Evolutionary conservation across 768 basidiomycete species (phyloP).

Genomic region (Mycena leptocephala): DNA sequence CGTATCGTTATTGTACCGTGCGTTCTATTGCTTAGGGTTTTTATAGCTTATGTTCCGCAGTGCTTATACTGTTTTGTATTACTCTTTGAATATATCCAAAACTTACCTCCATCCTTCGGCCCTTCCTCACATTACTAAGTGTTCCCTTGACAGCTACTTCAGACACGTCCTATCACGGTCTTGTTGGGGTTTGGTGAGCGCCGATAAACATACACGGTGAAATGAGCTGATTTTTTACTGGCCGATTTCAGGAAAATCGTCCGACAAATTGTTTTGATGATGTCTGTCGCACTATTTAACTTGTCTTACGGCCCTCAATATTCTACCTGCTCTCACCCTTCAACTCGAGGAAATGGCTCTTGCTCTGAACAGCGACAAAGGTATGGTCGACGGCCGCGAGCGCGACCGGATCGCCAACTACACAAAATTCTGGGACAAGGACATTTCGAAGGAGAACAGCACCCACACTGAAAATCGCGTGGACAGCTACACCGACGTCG

Average conservation of each 20-base stretch:
- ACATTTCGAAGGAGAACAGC: conserved; percentile 77
- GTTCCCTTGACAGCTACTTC: too few species aligned
- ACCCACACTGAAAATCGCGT: conserved; percentile 82
- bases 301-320: neutral
- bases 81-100: neutral
- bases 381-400: conserved; percentile 35
- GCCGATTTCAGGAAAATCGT: too few species aligned
- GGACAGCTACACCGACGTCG: conserved; percentile 91
- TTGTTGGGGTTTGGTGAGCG: too few species aligned
- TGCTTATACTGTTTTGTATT: neutral
- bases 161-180: too few species aligned
- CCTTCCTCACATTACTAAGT: neutral
- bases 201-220: too few species aligned
- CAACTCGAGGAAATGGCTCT: conserved; percentile 54
- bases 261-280: too few species aligned
- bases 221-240: too few species aligned
- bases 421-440: conserved; percentile 93
- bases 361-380: conserved; percentile 18
- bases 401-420: conserved; percentile 68
- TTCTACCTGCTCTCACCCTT: neutral
- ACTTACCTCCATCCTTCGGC: neutral
- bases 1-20: conserved; percentile 6
- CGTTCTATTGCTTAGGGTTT: conserved; percentile 5
- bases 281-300: too few species aligned
- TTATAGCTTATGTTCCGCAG: conserved; percentile 21